Evolutionary conservation across 2,329 filamentous ascomycete genomes (phyloP), one percentile per base, ranked within the genome.

Genomic region (Myriosclerotinia curreyana): DNA sequence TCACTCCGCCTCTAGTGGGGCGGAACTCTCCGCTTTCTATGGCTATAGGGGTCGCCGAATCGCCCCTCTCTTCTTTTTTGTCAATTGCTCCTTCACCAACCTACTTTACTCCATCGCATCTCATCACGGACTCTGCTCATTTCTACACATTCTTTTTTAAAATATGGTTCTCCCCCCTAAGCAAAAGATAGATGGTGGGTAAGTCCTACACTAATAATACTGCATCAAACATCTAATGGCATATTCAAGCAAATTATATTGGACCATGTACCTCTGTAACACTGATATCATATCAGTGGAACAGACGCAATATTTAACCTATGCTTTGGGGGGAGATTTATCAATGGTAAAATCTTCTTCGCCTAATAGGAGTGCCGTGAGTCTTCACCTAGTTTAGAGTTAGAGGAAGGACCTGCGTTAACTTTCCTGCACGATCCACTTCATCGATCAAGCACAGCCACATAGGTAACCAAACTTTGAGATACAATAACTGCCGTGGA

Each of bases 391-490:
- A 9, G 7, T n/a, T 12, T 20, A 22, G 46, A 36, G 5, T 9
- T 22, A 36, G 40, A 46, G 20, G 40, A 46, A 34, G 40, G 12
- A 34, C 25, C 46, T 46, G 20, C 28, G 34, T 46, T 22, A 34
- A 22, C 20, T 58, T 25, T 22, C 11, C 54, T 22, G 28, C 42
- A 58, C 46, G 28, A 46, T 58, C 40, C 28, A 31, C 25, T 34
- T 58, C 54, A 17, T 11, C 46, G 54, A 58, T 46, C 25, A 58
- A 58, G 28, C 42, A 48, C 44, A 48, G n/a, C 44, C 44, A 25
- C n/a, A 48, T 14, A 25, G n/a, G n/a, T 1, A 6, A 48, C 22
- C 44, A 25, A 25, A 25, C 1, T 22, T 25, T 8, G 22, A 9
- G 44, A n/a, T n/a, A 56, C 28, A 20, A 11, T 25, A 46, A 44